Evolutionary conservation across 345 rosid genomes (phyloP).

Genomic region (Nasturtium officinale): DNA sequence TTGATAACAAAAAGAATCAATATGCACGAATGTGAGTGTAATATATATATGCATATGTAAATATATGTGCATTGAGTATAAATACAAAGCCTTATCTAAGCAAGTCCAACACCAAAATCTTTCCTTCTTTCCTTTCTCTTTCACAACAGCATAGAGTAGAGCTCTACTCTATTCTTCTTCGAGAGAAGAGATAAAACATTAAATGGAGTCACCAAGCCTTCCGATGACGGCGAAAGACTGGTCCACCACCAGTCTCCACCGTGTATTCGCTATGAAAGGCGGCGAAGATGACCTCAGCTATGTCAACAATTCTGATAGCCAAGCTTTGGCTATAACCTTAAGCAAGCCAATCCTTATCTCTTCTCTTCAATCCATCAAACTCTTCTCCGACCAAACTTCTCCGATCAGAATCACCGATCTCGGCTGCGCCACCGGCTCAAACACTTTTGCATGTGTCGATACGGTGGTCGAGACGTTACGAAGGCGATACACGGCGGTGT

Average conservation of each 20-base stretch:
- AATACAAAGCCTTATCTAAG: slow-evolving; percentile 18
- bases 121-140: neutral
- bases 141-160: neutral
- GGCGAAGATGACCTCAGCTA: slow-evolving; percentile 61
- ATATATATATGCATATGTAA: neutral
- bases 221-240: slow-evolving; percentile 36
- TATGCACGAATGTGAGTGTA: slow-evolving; percentile 9
- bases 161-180: too few relatives aligned
- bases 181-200: neutral
- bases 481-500: slow-evolving; percentile 37
- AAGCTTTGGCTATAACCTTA: slow-evolving; percentile 56
- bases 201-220: slow-evolving; percentile 44
- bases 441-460: slow-evolving; percentile 51
- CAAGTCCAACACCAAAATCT: slow-evolving; percentile 2
- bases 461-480: slow-evolving; percentile 51
- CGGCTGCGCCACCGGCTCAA: slow-evolving; percentile 66
- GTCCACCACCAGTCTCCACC: slow-evolving; percentile 47
- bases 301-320: slow-evolving; percentile 55
- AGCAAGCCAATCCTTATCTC: slow-evolving; percentile 57
- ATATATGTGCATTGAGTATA: slow-evolving; percentile 21
- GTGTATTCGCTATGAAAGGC: slow-evolving; percentile 62
- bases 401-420: slow-evolving; percentile 53
- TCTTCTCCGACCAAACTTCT: slow-evolving; percentile 30
- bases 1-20: neutral
- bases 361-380: slow-evolving; percentile 50